Evolutionary conservation across 768 basidiomycete genomes (phyloP), one percentile per base, ranked within the genome.

Genomic region (Multifurca ochricompacta): DNA sequence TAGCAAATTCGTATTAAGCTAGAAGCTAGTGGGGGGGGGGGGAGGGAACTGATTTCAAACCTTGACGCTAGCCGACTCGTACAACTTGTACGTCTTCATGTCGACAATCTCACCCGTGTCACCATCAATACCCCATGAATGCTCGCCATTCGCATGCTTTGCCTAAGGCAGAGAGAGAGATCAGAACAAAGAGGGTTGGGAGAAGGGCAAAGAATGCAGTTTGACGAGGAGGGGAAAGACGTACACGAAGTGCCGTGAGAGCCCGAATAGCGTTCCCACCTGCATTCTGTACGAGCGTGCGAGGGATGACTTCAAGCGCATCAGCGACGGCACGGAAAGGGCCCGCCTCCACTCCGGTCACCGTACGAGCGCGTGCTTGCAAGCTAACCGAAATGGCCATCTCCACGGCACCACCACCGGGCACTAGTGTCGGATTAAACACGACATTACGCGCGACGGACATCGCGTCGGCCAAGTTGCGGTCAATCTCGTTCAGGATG

Each of bases 391-490:
- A 84, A 69, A 98, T 84, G 0, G 95, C 96, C 92, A 98, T 97
- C 73, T 99, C 96, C 3, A 92, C 95, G 23, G 96, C 95, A 39
- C 96, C 95, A 18, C 95, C 94, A 6, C 95, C 95, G 0, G 95
- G 95, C 0, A 87, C 88, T n/a, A 99, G 82, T 5, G 76, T 71
- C 3, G 96, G 96, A 72, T 97, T 90, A 73, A 98, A 97, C 58
- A 96, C 85, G 40, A 92, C 94, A 65, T 98, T 99, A 23, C 95
- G 84, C 3, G 95, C 95, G 51, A 98, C 94, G 34, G 86, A 82
- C 87, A 99, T 97, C 31, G 95, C 96, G 63, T 99, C 96, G 2
- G 92, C 91, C 28, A 98, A 79, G 70, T 98, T 99, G 47, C 95
- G 83, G 69, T 98, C 96, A 62, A 98, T 91, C 73, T 98, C 96